Evolutionary conservation across 139 green algal genomes (phyloP), one percentile per base, ranked within the genome.

Genomic region (Zygnema circumcarinatum): DNA sequence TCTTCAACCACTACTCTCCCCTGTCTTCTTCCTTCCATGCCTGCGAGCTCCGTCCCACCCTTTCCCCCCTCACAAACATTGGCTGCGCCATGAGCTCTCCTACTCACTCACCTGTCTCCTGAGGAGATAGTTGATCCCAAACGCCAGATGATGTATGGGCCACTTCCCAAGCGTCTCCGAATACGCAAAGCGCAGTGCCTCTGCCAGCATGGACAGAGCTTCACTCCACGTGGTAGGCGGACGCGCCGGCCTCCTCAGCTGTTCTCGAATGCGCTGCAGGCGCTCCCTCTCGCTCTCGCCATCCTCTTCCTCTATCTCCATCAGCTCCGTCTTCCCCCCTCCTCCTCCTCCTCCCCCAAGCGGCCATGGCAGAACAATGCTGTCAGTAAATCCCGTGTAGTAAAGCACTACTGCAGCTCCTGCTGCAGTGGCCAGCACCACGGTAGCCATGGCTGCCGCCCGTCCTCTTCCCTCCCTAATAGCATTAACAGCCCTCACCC

Each of bases 121-220:
- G 42, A 67, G 29, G 35, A 91, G 29, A 53, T 87, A 90, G 32
- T 72, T 68, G 47, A 91, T 42, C 22, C 87, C 87, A 38, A 91
- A 81, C 3, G 79, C 83, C 1, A 91, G 82, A 78, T 91, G 81
- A 20, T 40, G 36, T 21, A 91, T 76, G 0, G 81, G 81, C 87
- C 87, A 91, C 47, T 91, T 91, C 32, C 82, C 82, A 11, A 91
- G 42, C 21, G 83, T 89, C 87, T 91, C 87, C 20, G 20, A 21
- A 75, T 86, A 89, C 38, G 69, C 75, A 75, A 89, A 91, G 33
- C 87, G 47, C 68, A 91, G 3, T 33, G 74, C 75, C 38, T 90
- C 68, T 25, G 67, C 81, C 22, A 91, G 68, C 52, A 67, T 86
- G 2, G 74, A 38, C 2, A 90, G n/a, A 32, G 87, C 52, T 75